phyloP scores from a whole-genome alignment of 179 eudicot genomes.

The Corrigiola litoralis region DNA sequence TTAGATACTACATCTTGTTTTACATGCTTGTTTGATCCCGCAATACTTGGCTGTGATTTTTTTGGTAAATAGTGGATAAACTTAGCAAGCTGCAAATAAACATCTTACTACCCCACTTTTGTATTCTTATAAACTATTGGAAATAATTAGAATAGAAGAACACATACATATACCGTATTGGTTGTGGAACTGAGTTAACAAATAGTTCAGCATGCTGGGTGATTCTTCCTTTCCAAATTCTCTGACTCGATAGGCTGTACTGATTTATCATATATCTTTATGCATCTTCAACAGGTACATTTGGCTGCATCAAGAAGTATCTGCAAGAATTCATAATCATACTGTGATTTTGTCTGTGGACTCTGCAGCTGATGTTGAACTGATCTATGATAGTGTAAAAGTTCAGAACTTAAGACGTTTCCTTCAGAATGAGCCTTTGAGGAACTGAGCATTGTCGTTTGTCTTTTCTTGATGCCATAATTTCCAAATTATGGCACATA shows the following conservation, averaged over 20 bases:
- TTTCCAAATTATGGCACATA: conserved; percentile 36
- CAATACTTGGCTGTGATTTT: too few relatives aligned
- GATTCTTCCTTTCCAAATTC: neutral
- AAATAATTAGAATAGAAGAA: too few relatives aligned
- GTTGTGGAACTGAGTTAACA: neutral
- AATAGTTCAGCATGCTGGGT: neutral
- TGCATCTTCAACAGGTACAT: conserved; percentile 20
- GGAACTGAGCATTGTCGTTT: neutral
- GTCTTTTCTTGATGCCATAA: conserved; percentile 3
- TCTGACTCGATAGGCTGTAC: neutral
- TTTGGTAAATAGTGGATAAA: too few relatives aligned
- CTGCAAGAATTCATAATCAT: conserved; percentile 12
- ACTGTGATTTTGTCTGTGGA: neutral
- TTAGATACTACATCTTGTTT: too few relatives aligned
- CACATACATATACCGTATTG: neutral
- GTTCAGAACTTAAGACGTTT: conserved; percentile 22
- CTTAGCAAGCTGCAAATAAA: too few relatives aligned
- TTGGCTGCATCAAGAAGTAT: conserved; percentile 9
- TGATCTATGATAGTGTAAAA: conserved; percentile 4
- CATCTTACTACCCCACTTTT: too few relatives aligned
- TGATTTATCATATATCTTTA: neutral
- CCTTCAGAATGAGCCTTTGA: conserved; percentile 3
- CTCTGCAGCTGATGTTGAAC: neutral
- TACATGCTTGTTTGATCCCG: too few relatives aligned
- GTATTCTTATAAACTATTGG: neutral